Evolutionary conservation across 2,329 filamentous ascomycete species (phyloP).

Genomic region (Ophiocordyceps unilateralis): DNA sequence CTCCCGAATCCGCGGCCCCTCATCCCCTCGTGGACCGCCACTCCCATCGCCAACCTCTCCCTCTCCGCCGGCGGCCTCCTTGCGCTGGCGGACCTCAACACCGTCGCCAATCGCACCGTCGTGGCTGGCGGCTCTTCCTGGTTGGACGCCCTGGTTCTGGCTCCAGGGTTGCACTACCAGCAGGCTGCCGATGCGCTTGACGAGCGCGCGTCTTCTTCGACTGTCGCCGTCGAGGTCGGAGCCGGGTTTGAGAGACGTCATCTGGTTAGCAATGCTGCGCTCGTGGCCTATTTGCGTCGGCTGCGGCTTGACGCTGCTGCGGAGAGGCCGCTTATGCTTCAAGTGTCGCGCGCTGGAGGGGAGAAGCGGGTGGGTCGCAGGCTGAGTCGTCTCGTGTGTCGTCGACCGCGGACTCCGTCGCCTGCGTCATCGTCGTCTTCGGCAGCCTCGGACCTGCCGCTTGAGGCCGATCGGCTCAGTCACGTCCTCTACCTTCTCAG

Average conservation of each 20-base stretch:
- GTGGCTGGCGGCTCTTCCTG: constrained; percentile 38
- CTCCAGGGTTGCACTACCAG: constrained; percentile 43
- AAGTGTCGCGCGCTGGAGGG: constrained; percentile 7
- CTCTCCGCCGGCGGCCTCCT: constrained; percentile 37
- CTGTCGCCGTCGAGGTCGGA: background rate
- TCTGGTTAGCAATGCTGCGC: constrained; percentile 31
- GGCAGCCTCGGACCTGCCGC: background rate
- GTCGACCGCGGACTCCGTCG: background rate
- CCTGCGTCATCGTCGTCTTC: background rate
- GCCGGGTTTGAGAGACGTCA: constrained; percentile 7
- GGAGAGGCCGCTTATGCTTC: constrained; percentile 10
- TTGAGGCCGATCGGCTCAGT: constrained; percentile 26
- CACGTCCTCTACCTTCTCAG: constrained; percentile 29
- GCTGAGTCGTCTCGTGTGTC: background rate
- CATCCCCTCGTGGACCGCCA: constrained; percentile 24
- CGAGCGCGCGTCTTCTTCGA: background rate
- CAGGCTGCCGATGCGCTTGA: constrained; percentile 35
- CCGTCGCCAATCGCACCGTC: constrained; percentile 36
- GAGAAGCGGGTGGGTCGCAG: constrained; percentile 7
- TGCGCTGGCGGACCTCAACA: constrained; percentile 40
- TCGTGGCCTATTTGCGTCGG: constrained; percentile 25
- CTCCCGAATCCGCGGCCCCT: constrained; percentile 5
- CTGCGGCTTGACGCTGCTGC: constrained; percentile 8
- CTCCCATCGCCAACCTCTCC: constrained; percentile 25
- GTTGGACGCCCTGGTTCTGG: constrained; percentile 38